Evolutionary conservation across 2,329 filamentous ascomycete genomes (phyloP).

Genomic region (Orbilia javanica): DNA sequence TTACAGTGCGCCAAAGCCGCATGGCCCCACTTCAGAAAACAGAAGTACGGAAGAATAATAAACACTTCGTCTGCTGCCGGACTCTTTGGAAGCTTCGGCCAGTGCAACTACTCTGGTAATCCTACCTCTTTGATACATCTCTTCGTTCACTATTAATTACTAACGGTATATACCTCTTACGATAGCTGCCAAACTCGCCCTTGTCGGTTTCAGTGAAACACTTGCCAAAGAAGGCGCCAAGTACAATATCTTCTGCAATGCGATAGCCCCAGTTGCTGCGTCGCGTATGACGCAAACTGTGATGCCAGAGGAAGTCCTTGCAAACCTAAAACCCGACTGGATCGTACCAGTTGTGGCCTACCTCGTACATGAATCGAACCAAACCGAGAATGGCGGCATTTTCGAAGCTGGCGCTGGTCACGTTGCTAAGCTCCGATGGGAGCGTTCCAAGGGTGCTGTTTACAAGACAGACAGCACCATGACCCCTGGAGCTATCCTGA

Average conservation of each 20-base stretch:
- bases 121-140: not conserved
- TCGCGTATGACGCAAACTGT: slow-evolving; percentile 95
- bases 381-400: slow-evolving; percentile 84
- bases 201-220: slow-evolving; percentile 98
- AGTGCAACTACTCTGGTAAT: slow-evolving; percentile 88
- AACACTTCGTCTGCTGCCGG: slow-evolving; percentile 97
- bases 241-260: slow-evolving; percentile 97
- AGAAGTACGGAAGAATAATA: slow-evolving; percentile 97
- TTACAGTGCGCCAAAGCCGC: slow-evolving; percentile 83
- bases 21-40: slow-evolving; percentile 98
- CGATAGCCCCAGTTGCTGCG: slow-evolving; percentile 93
- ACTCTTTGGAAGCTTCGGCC: slow-evolving; percentile 94
- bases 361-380: slow-evolving; percentile 87
- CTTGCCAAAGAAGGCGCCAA: slow-evolving; percentile 96
- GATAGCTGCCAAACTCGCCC: slow-evolving; percentile 86
- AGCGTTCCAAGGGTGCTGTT: slow-evolving; percentile 88
- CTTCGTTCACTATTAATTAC: not conserved
- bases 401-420: slow-evolving; percentile 95
- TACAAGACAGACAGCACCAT: slow-evolving; percentile 89
- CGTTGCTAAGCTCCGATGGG: slow-evolving; percentile 93
- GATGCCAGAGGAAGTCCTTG: slow-evolving; percentile 92
- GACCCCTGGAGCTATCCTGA: slow-evolving; percentile 86
- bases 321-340: slow-evolving; percentile 90
- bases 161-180: not conserved
- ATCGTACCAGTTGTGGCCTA: slow-evolving; percentile 92